phyloP scores from a whole-genome alignment of 192 early-diverging fungal genomes.

The Podila verticillata region DNA sequence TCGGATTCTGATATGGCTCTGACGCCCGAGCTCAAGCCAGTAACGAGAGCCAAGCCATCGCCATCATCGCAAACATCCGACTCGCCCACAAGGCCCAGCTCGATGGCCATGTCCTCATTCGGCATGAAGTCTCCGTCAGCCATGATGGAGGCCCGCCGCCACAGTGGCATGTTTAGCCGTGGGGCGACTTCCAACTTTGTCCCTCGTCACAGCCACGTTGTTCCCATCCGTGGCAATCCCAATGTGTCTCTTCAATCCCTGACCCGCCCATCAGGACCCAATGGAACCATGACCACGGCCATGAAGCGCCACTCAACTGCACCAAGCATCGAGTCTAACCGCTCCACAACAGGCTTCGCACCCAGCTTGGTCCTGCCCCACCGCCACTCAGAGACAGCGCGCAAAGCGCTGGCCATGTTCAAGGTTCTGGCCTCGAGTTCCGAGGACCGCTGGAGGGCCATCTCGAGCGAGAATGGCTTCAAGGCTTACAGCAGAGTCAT shows the following conservation, averaged over 20 bases:
- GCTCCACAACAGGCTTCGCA: slow-evolving; percentile 23
- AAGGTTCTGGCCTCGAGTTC: slow-evolving; percentile 55
- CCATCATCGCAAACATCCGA: neutral
- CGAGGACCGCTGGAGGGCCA: slow-evolving; percentile 58
- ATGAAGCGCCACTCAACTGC: slow-evolving; percentile 35
- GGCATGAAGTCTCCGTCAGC: slow-evolving; percentile 43
- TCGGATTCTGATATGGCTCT: slow-evolving; percentile 39
- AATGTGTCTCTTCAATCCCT: slow-evolving; percentile 11
- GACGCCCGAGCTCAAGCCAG: slow-evolving; percentile 22
- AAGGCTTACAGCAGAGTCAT: slow-evolving; percentile 58
- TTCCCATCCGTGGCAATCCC: slow-evolving; percentile 30
- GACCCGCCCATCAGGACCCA: slow-evolving; percentile 8
- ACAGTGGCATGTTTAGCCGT: slow-evolving; percentile 29
- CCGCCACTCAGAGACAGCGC: slow-evolving; percentile 41
- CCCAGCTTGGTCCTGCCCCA: slow-evolving; percentile 30
- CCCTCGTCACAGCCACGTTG: slow-evolving; percentile 35
- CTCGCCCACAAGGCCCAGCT: slow-evolving; percentile 15
- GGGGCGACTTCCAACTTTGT: slow-evolving; percentile 26
- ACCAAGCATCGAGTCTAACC: slow-evolving; percentile 38
- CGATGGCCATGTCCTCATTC: slow-evolving; percentile 41
- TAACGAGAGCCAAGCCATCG: slow-evolving; percentile 6
- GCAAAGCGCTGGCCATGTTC: slow-evolving; percentile 54
- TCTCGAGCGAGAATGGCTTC: slow-evolving; percentile 54
- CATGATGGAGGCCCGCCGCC: slow-evolving; percentile 48
- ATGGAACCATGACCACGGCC: slow-evolving; percentile 1